phyloP scores from a whole-genome alignment of 495 filamentous ascomycete genomes.

The Sabuloglossum arenarium region DNA sequence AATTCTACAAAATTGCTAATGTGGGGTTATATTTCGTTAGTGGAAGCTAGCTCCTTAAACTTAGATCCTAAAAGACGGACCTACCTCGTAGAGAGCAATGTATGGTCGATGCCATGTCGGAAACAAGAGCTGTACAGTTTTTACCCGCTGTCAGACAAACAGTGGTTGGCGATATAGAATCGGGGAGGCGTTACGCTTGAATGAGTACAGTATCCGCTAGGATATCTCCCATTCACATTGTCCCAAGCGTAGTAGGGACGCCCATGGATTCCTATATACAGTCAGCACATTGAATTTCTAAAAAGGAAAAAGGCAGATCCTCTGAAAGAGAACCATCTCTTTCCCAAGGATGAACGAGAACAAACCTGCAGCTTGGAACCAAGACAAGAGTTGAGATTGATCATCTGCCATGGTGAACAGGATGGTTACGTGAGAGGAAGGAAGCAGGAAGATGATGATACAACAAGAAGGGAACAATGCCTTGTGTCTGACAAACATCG shows the following conservation, averaged over 20 bases:
- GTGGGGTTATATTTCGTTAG: neutral
- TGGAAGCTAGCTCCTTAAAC: neutral
- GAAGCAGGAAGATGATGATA: neutral
- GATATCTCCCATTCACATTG: conserved; percentile 26
- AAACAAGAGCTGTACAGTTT: conserved; percentile 34
- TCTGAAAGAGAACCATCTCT: neutral
- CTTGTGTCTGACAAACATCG: too few relatives aligned
- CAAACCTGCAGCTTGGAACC: conserved; percentile 37
- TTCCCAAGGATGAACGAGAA: conserved; percentile 6
- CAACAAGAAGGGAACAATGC: neutral
- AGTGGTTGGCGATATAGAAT: neutral
- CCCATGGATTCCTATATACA: conserved; percentile 36
- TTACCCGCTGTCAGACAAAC: neutral
- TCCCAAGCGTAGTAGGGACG: conserved; percentile 35
- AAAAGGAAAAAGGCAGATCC: too few relatives aligned
- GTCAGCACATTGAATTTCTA: neutral
- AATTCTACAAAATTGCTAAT: conserved; percentile 34
- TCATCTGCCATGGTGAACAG: conserved; percentile 27
- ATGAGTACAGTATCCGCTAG: conserved; percentile 42
- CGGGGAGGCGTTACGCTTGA: conserved; percentile 1
- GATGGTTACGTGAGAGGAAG: neutral
- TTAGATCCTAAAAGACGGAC: neutral
- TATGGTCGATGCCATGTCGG: conserved; percentile 54
- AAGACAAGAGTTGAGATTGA: conserved; percentile 29
- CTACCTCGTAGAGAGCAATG: conserved; percentile 43